Conservation (phyloP, 176 grass and related monocot genomes). For the Calamus simplicifolius region DNA sequence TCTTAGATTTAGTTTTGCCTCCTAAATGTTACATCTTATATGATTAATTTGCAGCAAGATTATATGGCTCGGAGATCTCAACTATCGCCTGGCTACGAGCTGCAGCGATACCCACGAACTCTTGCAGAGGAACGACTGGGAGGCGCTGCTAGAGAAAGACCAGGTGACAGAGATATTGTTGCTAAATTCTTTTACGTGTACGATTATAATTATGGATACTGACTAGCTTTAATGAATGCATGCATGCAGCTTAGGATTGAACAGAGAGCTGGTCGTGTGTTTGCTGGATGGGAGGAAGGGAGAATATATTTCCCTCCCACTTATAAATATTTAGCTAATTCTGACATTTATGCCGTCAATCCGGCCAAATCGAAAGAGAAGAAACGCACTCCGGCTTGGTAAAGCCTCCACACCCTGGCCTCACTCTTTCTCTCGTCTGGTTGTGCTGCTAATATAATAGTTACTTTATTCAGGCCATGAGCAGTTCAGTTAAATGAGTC, state of each 20-base stretch:
- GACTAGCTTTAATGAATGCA: slow-evolving; percentile 4
- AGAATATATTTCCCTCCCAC: slow-evolving; percentile 73
- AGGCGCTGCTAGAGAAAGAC: slow-evolving; percentile 52
- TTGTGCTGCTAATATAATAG: no score
- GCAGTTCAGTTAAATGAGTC: no score
- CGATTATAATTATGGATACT: no score
- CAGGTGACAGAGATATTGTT: slow-evolving; percentile 33
- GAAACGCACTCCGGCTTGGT: slow-evolving; percentile 81
- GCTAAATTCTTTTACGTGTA: neutral
- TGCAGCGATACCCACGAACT: slow-evolving; percentile 18
- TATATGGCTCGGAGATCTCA: slow-evolving; percentile 86
- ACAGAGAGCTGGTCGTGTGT: slow-evolving; percentile 59
- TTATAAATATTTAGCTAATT: slow-evolving; percentile 75
- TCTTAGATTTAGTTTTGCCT: no score
- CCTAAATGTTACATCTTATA: no score
- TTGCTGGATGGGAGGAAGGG: slow-evolving; percentile 79
- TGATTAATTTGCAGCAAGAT: slow-evolving; percentile 40
- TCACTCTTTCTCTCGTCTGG: no score
- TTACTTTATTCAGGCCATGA: no score
- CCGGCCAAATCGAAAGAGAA: slow-evolving; percentile 33
- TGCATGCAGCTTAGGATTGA: slow-evolving; percentile 44
- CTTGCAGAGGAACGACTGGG: slow-evolving; percentile 56
- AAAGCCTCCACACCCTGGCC: neutral
- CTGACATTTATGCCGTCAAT: slow-evolving; percentile 59
- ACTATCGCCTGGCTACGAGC: slow-evolving; percentile 46